Base-by-base conservation (phyloP, 192 early-diverging fungal genomes). In the Coemansia pectinata region DNA sequence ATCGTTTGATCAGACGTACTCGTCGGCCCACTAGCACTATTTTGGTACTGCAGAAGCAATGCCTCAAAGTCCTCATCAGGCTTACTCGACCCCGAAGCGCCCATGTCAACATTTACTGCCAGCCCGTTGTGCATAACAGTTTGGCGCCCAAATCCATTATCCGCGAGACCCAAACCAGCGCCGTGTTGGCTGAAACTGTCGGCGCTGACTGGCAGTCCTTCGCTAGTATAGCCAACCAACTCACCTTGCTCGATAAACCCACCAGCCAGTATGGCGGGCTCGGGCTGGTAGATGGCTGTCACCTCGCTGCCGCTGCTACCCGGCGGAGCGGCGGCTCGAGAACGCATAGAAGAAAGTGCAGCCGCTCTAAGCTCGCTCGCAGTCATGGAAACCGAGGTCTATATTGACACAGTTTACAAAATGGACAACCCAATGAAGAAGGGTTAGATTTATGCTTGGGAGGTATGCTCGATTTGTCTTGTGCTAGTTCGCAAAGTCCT, bases 21-120 rank as follows among this genome's bases (percentile, higher is more conserved):
- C 14, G 25, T 14, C 10, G 52, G 23, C 34, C 34, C 29, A n/a
- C 60, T 23, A 3, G 42, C 40, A 17, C 40, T 27, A 10, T 52
- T 60, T 19, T 59, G 61, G 57, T 77, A 77, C 21, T 65, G 69
- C 23, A 44, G 41, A 59, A 77, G 66, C 55, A 77, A 23, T 19
- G 50, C 36, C 5, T 60, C 69, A 65, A 77, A 77, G 6, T 71
- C 69, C 23, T 44, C 62, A 12, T 77, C 41, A 1, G 41, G 36
- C 34, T 47, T 44, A 33, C 42, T 48, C 25, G 33, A 38, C 6
- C 17, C 66, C 12, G 40, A 15, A 10, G 25, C 0, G 3, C 23
- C 25, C 48, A 52, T 25, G 23, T 12, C 23, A 12, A 17, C 48
- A 17, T 25, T 25, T 21, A 8, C 48, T 1, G 48, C 48, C 23